phyloP scores from a whole-genome alignment of 2,329 filamentous ascomycete species.

The Xylariomycetidae sp. region DNA sequence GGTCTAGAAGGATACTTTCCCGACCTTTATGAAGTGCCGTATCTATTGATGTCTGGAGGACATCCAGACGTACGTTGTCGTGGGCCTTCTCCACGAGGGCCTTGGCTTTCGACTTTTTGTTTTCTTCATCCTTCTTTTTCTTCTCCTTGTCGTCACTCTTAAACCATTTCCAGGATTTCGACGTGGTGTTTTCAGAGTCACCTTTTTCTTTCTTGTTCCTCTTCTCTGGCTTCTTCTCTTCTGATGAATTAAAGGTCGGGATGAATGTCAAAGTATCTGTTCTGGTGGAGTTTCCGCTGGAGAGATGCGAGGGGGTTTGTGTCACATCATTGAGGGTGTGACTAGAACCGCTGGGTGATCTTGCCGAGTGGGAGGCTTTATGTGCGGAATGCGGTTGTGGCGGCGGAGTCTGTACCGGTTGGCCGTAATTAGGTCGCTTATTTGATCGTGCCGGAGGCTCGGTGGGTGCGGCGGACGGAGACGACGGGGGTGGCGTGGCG shows the following conservation, averaged over 20 bases:
- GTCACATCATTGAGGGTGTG: constrained; percentile 61
- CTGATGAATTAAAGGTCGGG: constrained; percentile 58
- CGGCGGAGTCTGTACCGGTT: constrained; percentile 20
- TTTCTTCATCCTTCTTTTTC: constrained; percentile 56
- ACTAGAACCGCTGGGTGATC: constrained; percentile 30
- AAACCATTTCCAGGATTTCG: constrained; percentile 77
- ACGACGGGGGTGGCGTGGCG: constrained; percentile 38
- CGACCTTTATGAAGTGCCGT: constrained; percentile 59
- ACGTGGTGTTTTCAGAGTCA: constrained; percentile 50
- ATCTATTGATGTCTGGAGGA: constrained; percentile 85
- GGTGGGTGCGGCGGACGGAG: constrained; percentile 33
- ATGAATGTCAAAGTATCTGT: constrained; percentile 79
- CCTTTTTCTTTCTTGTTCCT: constrained; percentile 71
- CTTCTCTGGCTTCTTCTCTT: constrained; percentile 72
- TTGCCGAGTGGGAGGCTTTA: constrained; percentile 15
- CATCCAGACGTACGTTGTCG: constrained; percentile 78
- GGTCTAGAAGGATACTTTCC: constrained; percentile 80
- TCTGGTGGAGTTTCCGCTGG: constrained; percentile 60
- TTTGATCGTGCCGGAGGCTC: constrained; percentile 45
- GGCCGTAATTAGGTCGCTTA: constrained; percentile 33
- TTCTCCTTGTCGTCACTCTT: constrained; percentile 68
- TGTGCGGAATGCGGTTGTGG: constrained; percentile 18
- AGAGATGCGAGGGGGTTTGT: constrained; percentile 59
- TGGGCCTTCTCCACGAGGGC: constrained; percentile 53
- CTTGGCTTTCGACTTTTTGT: constrained; percentile 65